Evolutionary conservation across 768 basidiomycete species (phyloP).

Genomic region (Strobilomyces confusus): DNA sequence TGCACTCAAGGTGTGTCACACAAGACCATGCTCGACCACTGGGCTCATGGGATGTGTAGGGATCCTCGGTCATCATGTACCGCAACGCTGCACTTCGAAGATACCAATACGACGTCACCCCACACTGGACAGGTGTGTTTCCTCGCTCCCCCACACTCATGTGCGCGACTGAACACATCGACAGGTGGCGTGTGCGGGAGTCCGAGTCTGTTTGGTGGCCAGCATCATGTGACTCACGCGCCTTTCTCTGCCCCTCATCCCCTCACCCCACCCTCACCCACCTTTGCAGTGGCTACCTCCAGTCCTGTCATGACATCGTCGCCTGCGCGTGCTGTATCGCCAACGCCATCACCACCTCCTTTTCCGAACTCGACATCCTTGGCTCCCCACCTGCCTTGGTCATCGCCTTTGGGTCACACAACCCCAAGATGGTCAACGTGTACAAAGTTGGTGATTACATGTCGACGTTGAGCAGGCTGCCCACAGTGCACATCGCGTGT

Average conservation of each 20-base stretch:
- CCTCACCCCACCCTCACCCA: conserved; percentile 33
- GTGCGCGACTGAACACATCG: neutral
- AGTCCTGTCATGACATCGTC: conserved; percentile 81
- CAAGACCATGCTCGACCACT: too few relatives aligned
- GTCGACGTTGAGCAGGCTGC: too few relatives aligned
- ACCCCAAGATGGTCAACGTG: too few relatives aligned
- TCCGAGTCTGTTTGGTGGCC: conserved; percentile 57
- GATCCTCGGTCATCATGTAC: conserved; percentile 95
- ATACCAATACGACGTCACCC: conserved; percentile 84
- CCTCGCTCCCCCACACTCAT: neutral
- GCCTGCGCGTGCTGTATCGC: conserved; percentile 67
- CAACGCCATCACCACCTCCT: conserved; percentile 55
- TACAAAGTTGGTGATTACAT: too few relatives aligned
- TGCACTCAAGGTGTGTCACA: conserved; percentile 69
- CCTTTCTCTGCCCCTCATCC: neutral
- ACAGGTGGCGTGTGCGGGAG: conserved; percentile 86
- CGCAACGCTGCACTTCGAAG: conserved; percentile 67
- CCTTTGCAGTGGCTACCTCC: neutral
- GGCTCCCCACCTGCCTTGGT: conserved; percentile 89
- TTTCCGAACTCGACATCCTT: conserved; percentile 83
- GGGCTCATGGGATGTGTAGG: conserved; percentile 40
- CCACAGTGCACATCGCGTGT: too few relatives aligned
- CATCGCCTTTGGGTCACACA: conserved; percentile 92
- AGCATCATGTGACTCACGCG: neutral
- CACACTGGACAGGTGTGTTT: conserved; percentile 67